phyloP scores from a whole-genome alignment of 768 basidiomycete species.

The Ephemerocybe angulata region DNA sequence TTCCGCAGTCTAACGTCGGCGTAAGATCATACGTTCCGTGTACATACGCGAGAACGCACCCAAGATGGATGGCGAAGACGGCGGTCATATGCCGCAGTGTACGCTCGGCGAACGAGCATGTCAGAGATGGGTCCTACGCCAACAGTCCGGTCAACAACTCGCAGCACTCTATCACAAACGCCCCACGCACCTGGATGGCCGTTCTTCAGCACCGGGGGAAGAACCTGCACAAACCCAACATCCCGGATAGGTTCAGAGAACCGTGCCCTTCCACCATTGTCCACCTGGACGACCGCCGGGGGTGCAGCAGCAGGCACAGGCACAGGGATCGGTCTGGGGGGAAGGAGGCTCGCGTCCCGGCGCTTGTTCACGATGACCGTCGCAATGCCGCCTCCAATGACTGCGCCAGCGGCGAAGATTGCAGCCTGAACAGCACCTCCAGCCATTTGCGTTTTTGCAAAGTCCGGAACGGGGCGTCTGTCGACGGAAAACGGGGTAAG shows the following conservation, averaged over 20 bases:
- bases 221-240: constrained; percentile 20
- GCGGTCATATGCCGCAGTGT: constrained; percentile 88
- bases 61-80: constrained; percentile 89
- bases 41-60: constrained; percentile 47
- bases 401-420: constrained; percentile 79
- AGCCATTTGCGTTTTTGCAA: neutral
- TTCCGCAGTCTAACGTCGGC: constrained; percentile 74
- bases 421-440: constrained; percentile 51
- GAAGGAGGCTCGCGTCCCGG: neutral
- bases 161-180: no score
- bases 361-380: constrained; percentile 40
- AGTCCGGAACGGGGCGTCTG: no score
- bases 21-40: neutral
- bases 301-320: constrained; percentile 18
- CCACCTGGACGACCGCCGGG: constrained; percentile 40
- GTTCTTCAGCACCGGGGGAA: constrained; percentile 55
- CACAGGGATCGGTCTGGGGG: no score
- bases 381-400: constrained; percentile 74
- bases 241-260: constrained; percentile 35
- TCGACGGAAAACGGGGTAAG: neutral
- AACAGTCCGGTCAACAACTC: no score
- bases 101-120: constrained; percentile 73
- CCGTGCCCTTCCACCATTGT: constrained; percentile 39
- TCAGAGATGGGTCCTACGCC: constrained; percentile 91
- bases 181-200: constrained; percentile 70